phyloP scores from a whole-genome alignment of 805 yeast species.

The Lachancea sp. region DNA sequence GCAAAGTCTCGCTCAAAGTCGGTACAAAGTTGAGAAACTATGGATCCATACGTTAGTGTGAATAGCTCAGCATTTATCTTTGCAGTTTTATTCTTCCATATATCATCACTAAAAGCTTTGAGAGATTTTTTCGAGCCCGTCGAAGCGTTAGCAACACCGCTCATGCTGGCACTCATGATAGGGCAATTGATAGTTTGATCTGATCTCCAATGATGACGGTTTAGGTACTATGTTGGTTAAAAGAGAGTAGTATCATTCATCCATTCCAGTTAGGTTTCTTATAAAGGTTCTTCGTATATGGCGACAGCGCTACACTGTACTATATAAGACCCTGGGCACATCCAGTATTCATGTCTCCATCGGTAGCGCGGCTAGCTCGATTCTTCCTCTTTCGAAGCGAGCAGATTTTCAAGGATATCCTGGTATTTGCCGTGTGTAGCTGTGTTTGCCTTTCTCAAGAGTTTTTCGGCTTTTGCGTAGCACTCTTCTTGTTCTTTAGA shows the following conservation, averaged over 20 bases:
- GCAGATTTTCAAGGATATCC: slow-evolving; percentile 52
- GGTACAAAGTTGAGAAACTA: slow-evolving; percentile 83
- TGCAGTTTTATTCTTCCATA: slow-evolving; percentile 84
- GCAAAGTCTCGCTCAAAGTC: slow-evolving; percentile 71
- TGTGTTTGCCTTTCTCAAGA: slow-evolving; percentile 64
- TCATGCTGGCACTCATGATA: slow-evolving; percentile 4
- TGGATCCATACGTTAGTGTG: slow-evolving; percentile 90
- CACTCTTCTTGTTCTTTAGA: slow-evolving; percentile 58
- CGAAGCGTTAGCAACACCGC: background rate
- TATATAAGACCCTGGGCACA: background rate
- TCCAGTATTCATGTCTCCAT: background rate
- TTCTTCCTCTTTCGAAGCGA: slow-evolving; percentile 12
- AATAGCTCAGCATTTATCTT: slow-evolving; percentile 89
- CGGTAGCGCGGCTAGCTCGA: background rate
- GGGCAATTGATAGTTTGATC: no score
- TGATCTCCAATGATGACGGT: no score
- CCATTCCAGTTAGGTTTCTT: background rate
- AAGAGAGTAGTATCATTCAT: no score
- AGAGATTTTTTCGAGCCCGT: slow-evolving; percentile 15
- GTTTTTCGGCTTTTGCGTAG: slow-evolving; percentile 63
- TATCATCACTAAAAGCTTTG: slow-evolving; percentile 66
- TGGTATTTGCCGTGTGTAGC: slow-evolving; percentile 73
- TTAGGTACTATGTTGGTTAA: no score
- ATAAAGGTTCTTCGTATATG: background rate
- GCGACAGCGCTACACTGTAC: background rate